Base-by-base conservation (phyloP, 257 asterid genomes). In the Cynanchum wilfordii region DNA sequence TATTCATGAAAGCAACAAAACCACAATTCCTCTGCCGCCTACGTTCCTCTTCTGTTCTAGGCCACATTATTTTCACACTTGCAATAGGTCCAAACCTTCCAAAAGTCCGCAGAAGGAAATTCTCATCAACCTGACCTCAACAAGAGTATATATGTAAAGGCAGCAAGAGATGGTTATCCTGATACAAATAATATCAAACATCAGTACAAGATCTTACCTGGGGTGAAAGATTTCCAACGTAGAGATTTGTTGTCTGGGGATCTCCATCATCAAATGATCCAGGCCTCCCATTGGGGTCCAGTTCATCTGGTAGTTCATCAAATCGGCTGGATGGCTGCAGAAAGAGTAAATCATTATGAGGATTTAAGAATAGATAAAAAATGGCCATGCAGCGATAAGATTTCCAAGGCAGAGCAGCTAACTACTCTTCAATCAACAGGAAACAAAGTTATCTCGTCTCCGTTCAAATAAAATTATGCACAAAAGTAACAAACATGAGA, bases 251-350 rank as follows among this genome's bases (percentile, higher is more conserved):
- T 1, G 98, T 92, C 78, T 86, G 96, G 8, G 97, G 97, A 79
- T 92, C 98, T 83, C 98, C 98, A 83, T 92, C 97, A 75, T 92
- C 98, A 86, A 92, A 90, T 82, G 98, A 92, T 76, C 98, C 98
- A 71, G 81, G 81, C 83, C 78, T 88, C 68, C 97, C 97, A 80
- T 82, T 84, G 71, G 89, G 89, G 75, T 92, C 98, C 86, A 92
- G 89, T 38, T 92, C 98, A 86, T 89, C 96, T 2, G 98, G 98
- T 73, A 90, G 86, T 85, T 92, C 98, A 82, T 92, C 98, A 82
- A 92, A 92, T 70, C 97, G 90, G 82, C 84, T 92, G 57, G 98
- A 83, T 78, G 84, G 88, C 98, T 92, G 89, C 65, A 68, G 54
- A 69, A 44, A 79, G 67, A 74, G 74, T 17, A 76, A 65, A 70